These are phyloP conservation scores for Puccinia novopanici DNA, from an alignment of 1,284 basidiomycete genomes.

Conservation along the genomic window DNA sequence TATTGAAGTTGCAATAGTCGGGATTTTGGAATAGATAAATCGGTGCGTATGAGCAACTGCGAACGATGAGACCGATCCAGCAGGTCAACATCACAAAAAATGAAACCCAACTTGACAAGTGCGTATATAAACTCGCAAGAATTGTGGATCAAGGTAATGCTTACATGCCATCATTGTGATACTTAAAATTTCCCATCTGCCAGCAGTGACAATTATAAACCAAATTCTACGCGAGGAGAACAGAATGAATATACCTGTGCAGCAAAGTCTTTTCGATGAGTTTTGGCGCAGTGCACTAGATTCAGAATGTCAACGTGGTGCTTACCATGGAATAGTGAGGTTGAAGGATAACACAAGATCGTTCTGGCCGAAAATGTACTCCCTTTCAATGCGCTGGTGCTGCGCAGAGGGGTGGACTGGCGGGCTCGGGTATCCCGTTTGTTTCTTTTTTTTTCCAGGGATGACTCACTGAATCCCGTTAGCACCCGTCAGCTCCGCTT, in stretches of 20 bases:
- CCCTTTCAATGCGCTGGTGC: too few species aligned
- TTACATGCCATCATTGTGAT: conserved; percentile 8
- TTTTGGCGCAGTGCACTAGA: too few species aligned
- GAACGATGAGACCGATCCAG: background rate
- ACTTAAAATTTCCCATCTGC: conserved; percentile 12
- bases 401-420: too few species aligned
- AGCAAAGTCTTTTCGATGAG: too few species aligned
- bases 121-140: too few species aligned
- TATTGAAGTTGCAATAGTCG: conserved; percentile 24
- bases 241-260: background rate
- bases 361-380: too few species aligned
- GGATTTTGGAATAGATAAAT: conserved; percentile 10
- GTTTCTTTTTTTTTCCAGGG: too few species aligned
- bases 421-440: background rate
- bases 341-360: background rate
- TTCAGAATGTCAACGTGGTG: background rate
- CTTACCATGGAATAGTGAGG: background rate
- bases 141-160: background rate
- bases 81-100: too few species aligned
- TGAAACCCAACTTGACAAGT: too few species aligned
- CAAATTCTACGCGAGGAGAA: too few species aligned
- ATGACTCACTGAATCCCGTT: too few species aligned
- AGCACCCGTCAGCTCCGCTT: too few species aligned
- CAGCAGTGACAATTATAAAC: background rate
- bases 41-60: conserved; percentile 9